Evolutionary conservation across 805 yeast genomes (phyloP).

Genomic region (Kockiozyma suomiensis): DNA sequence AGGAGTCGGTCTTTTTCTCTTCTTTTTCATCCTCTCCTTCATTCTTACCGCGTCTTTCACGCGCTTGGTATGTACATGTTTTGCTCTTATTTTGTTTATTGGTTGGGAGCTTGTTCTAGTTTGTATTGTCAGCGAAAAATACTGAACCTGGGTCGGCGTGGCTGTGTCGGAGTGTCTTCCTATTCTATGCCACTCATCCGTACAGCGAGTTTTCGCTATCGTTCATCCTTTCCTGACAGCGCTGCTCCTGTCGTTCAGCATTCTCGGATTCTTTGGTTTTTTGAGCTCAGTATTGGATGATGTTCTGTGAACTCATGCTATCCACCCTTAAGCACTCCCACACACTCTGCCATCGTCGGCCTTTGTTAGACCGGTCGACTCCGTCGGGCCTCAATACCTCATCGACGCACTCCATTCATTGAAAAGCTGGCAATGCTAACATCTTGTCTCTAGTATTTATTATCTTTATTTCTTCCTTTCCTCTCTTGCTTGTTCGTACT

Average conservation of each 20-base stretch:
- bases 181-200: too few species aligned
- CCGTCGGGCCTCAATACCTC: background rate
- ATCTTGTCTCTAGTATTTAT: background rate
- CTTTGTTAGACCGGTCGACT: background rate
- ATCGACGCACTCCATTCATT: background rate
- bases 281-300: too few species aligned
- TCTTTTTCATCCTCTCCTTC: background rate
- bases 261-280: background rate
- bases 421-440: background rate
- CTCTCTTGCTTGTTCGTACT: background rate
- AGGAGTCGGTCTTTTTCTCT: constrained; percentile 1
- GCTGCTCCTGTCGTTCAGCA: background rate
- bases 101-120: background rate
- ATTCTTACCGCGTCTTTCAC: background rate
- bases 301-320: too few species aligned
- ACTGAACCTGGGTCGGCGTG: background rate
- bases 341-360: background rate
- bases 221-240: too few species aligned
- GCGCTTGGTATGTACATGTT: constrained; percentile 3
- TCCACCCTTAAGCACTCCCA: too few species aligned
- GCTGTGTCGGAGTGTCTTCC: too few species aligned
- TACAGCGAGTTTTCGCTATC: too few species aligned
- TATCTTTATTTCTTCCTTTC: background rate
- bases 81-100: background rate
- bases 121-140: background rate